Evolutionary conservation across 495 filamentous ascomycete species (phyloP), one percentile per base, ranked within the genome.

Genomic region (Wilcoxina mikolae): DNA sequence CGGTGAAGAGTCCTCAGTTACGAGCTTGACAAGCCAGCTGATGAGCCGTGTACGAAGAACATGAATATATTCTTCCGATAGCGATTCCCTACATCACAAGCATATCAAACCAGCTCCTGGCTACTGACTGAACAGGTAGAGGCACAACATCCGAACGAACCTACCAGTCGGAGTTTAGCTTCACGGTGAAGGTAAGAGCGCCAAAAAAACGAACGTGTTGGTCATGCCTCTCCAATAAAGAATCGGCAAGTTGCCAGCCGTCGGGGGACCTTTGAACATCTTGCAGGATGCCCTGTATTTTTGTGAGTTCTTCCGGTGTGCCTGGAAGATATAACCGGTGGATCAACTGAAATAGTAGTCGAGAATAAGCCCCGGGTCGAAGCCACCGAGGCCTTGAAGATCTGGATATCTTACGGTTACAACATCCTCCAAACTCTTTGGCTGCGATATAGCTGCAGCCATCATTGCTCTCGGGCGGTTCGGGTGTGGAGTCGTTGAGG

Each of bases 101-200:
- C 15, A 18, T 39, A 18, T 39, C 35, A 39, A n/a, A n/a, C n/a
- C n/a, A n/a, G 35, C 35, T 12, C 35, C 12, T 39, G 12, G 35
- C 35, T n/a, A n/a, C n/a, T n/a, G n/a, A n/a, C n/a, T 18, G 35
- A 15, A 12, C 35, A 39, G 35, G 15, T 1, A 5, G 11, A 46
- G 43, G 43, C n/a, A 20, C 2, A 46, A 49, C 12, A 29, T 23
- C 4, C 46, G 27, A 49, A 49, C 51, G 42, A 31, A 45, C 69
- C 48, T 70, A 85, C 85, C 78, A 84, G 65, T 90, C 84, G 29
- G 78, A 76, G 59, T 95, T 95, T 47, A 95, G 73, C 70, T 95
- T 95, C 45, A 95, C 81, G 15, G 82, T 91, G 61, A 94, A 86
- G 0, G 89, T 95, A 56, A 94, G 73, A 27, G 90, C 91, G n/a